These are phyloP conservation scores for Ustilago sp. DNA, from an alignment of 1,284 basidiomycete genomes.

Conservation along the genomic window DNA sequence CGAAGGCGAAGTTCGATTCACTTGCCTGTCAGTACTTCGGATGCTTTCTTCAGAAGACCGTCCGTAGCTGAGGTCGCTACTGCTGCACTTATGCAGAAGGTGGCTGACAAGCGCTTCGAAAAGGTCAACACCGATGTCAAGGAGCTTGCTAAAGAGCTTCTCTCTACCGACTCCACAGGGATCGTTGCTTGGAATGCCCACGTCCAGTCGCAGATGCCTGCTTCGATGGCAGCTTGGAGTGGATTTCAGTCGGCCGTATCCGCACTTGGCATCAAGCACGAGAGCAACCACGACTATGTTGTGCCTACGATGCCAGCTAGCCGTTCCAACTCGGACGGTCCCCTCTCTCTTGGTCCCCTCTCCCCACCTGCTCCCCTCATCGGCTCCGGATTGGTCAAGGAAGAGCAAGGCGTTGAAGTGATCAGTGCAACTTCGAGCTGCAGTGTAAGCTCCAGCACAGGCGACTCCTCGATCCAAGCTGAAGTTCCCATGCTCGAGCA, in stretches of 20 bases:
- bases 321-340: constrained; percentile 37
- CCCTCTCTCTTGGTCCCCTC: constrained; percentile 27
- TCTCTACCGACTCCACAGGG: constrained; percentile 22
- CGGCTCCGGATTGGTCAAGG: constrained; percentile 11
- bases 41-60: constrained; percentile 37
- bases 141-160: constrained; percentile 25
- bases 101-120: constrained; percentile 33
- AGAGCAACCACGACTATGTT: constrained; percentile 15
- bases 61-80: constrained; percentile 47
- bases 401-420: constrained; percentile 14
- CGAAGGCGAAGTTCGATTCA: constrained; percentile 50
- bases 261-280: constrained; percentile 3
- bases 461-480: constrained; percentile 18
- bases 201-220: constrained; percentile 36
- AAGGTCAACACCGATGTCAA: constrained; percentile 35
- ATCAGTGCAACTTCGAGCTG: constrained; percentile 23
- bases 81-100: constrained; percentile 37
- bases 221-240: constrained; percentile 28
- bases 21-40: constrained; percentile 28
- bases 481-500: constrained; percentile 19
- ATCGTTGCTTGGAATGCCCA: constrained; percentile 47
- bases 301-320: constrained; percentile 7
- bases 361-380: constrained; percentile 21
- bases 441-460: constrained; percentile 40
- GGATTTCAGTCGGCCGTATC: constrained; percentile 16